phyloP scores from a whole-genome alignment of 1,139 yeast species.

The Suhomyces coccinellae region DNA sequence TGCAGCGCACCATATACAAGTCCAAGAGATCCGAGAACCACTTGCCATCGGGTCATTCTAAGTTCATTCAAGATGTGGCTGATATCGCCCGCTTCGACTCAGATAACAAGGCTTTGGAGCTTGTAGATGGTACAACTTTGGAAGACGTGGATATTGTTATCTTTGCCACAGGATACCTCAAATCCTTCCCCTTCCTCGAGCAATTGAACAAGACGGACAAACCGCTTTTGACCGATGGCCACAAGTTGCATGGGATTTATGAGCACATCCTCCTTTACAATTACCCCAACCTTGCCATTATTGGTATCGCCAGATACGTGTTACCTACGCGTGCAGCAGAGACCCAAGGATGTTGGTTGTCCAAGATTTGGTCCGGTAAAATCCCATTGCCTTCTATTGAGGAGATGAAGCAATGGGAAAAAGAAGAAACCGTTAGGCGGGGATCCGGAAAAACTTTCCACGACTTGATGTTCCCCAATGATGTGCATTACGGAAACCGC shows the following conservation, averaged over 20 bases:
- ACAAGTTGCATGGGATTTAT: constrained; percentile 51
- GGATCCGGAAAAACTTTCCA: constrained; percentile 49
- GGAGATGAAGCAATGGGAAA: constrained; percentile 43
- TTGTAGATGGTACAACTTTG: constrained; percentile 31
- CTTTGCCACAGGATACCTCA: constrained; percentile 63
- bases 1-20: constrained; percentile 42
- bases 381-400: constrained; percentile 43
- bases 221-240: constrained; percentile 38
- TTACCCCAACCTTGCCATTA: constrained; percentile 57
- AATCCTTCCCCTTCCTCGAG: constrained; percentile 17
- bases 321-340: constrained; percentile 63
- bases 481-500: constrained; percentile 44
- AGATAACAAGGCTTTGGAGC: constrained; percentile 33
- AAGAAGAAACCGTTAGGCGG: constrained; percentile 27
- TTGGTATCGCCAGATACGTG: constrained; percentile 52
- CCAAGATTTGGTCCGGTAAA: constrained; percentile 54
- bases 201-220: constrained; percentile 22
- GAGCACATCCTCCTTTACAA: constrained; percentile 51
- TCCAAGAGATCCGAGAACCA: constrained; percentile 41
- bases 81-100: constrained; percentile 33
- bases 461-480: constrained; percentile 47
- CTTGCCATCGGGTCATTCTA: constrained; percentile 45
- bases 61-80: constrained; percentile 39
- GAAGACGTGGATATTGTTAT: constrained; percentile 49
- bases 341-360: constrained; percentile 55